Evolutionary conservation across 495 filamentous ascomycete species (phyloP), one percentile per base, ranked within the genome.

Genomic region (Wilcoxina mikolae): DNA sequence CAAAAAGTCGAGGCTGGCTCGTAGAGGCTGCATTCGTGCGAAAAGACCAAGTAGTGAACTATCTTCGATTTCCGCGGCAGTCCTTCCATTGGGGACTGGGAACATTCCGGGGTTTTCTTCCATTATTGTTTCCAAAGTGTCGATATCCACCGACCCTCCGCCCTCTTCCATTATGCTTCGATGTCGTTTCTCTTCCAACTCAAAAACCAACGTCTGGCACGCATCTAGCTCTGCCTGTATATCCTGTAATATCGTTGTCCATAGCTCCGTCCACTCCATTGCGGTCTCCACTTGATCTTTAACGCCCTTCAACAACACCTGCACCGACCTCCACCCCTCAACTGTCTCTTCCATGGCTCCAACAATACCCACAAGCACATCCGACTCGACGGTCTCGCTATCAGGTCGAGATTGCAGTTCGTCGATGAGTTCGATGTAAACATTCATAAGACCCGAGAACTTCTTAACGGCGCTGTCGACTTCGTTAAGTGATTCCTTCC

Each of bases 241-340:
- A 68, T 96, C 90, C 31, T 90, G 89, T 17, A 98, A 71, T 18
- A 96, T 87, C 64, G 75, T 85, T 59, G 84, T 85, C 89, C 90
- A 95, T 20, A 98, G 73, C 70, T 96, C 91, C 66, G 94, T 88
- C 90, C 90, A 98, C 60, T 98, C 91, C 87, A 95, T 89, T 5
- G 91, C 91, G 47, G 94, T 75, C 68, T 95, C 91, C 4, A 96
- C 90, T 58, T 95, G 88, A 35, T 78, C 77, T 63, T 95, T 94
- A 46, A 94, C 80, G 28, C 70, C 79, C 58, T 79, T 81, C 35
- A 98, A 68, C 17, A 82, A 81, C 15, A 65, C 72, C 60, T 84
- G 81, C 54, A 95, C 84, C 57, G 82, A 78, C 2, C 77, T 71
- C 91, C 91, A 98, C 59, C 85, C 84, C n/a, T 73, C 72, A 53